Base-by-base conservation (phyloP, 2,329 filamentous ascomycete genomes). In the Sporothrix schenckii region DNA sequence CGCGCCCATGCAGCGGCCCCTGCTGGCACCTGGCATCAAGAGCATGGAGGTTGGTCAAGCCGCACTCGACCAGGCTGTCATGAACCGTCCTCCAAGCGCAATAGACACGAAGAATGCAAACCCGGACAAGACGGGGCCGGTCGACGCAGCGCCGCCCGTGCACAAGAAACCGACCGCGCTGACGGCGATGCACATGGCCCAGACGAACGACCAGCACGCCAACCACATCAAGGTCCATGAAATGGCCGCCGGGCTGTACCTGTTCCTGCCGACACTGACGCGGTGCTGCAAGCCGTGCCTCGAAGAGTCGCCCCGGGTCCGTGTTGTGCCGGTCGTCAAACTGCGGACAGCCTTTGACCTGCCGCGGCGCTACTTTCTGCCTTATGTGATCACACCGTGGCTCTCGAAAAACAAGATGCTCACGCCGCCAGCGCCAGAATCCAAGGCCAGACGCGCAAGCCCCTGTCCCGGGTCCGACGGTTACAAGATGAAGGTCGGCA, bases 241-340 rank as follows among this genome's bases (percentile, higher is more conserved):
- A n/a, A 58, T n/a, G 13, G 21, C 52, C 2, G 65, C 63, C 19
- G 71, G 68, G 30, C 27, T 24, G 21, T 72, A 34, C 19, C 19
- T 70, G n/a, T 72, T 68, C 19, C 27, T 72, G 30, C 71, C 68
- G 2, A 72, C 71, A 3, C 24, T 72, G 50, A 72, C 71, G 1
- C 68, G 71, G 58, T 72, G 71, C 60, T 72, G 71, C 66, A 5
- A 10, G 21, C 14, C 66, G 9, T 72, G 71, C 65, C 66, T 72
- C 7, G 49, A 72, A 11, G 68, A 69, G 61, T 72, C 70, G 27
- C 63, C 67, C 11, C 44, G 70, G 30, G 30, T 69, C 30, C 47
- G 39, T 0, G 60, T 54, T 7, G n/a, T 49, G 30, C 27, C 66
- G 3, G 21, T 71, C 2, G 2, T 10, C 9, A 24, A 52, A 4